Evolutionary conservation across 345 rosid genomes (phyloP).

Genomic region (Salix purpurea): DNA sequence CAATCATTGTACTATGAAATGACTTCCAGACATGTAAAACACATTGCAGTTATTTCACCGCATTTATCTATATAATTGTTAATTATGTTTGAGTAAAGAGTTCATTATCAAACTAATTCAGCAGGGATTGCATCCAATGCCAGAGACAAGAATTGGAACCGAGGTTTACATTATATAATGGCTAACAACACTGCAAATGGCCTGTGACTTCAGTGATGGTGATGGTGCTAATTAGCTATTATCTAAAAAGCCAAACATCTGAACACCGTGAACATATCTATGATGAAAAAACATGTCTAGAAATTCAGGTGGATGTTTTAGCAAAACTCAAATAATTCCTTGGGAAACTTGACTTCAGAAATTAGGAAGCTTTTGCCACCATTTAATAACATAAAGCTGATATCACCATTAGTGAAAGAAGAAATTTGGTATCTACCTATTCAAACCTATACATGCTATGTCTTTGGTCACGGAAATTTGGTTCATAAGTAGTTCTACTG

Average conservation of each 20-base stretch:
- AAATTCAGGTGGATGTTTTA: neutral
- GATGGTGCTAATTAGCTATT: neutral
- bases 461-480: neutral
- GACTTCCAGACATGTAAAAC: neutral
- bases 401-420: neutral
- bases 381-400: neutral
- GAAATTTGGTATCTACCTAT: neutral
- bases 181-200: neutral
- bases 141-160: too few species aligned
- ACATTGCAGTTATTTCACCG: neutral
- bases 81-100: neutral
- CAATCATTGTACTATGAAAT: neutral
- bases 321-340: neutral
- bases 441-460: neutral
- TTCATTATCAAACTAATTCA: too few species aligned
- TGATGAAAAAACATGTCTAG: neutral
- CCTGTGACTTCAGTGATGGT: neutral
- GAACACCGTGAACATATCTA: neutral
- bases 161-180: too few species aligned
- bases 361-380: neutral
- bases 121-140: neutral
- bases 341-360: neutral
- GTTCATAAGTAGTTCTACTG: neutral
- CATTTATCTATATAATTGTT: neutral
- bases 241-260: neutral